Evolutionary conservation across 1,284 basidiomycete genomes (phyloP), one percentile per base, ranked within the genome.

Genomic region (Athelia psychrophila): DNA sequence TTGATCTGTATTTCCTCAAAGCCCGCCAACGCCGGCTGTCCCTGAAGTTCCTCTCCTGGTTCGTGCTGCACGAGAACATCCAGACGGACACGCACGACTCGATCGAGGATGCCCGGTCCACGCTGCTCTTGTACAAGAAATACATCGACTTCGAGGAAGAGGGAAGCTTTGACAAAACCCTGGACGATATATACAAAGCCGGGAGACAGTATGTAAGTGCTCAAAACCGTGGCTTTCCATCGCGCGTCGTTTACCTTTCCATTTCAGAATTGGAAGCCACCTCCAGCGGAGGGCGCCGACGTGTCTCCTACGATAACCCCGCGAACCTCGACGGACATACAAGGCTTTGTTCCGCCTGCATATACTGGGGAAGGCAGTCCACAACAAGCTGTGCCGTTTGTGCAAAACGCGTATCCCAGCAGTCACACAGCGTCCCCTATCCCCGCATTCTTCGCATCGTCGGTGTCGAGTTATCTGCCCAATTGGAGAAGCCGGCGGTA

Each of bases 41-140:
- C 0, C 75, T 99, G n/a, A 83, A 93, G 3, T 99, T 98, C 74
- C 78, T 99, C 16, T 86, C 93, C 0, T 99, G 94, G 93, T 94
- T 91, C 66, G 78, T 99, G 30, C 76, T 99, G 16, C 83, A 91
- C 56, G 84, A 93, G 63, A 87, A 91, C 61, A 99, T 99, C 54
- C 97, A 99, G 69, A 88, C 83, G 4, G 91, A 93, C 16, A 90
- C 88, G 8, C 96, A 99, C 67, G 96, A 99, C 71, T 98, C 94
- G 16, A 98, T 99, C 61, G 92, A 95, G 69, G 97, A 99, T 65
- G 95, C 96, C 0, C 80, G 86, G 18, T 93, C 93, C 9, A 95
- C 96, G 0, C 72, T 98, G 47, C 79, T 87, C 56, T 74, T 99
- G 30, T 99, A 92, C 72, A 88, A 93, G 64, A 81, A 88, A 24